Conservation (phyloP, 768 basidiomycete genomes). For the Krasilnikovozyma curviuscula region DNA sequence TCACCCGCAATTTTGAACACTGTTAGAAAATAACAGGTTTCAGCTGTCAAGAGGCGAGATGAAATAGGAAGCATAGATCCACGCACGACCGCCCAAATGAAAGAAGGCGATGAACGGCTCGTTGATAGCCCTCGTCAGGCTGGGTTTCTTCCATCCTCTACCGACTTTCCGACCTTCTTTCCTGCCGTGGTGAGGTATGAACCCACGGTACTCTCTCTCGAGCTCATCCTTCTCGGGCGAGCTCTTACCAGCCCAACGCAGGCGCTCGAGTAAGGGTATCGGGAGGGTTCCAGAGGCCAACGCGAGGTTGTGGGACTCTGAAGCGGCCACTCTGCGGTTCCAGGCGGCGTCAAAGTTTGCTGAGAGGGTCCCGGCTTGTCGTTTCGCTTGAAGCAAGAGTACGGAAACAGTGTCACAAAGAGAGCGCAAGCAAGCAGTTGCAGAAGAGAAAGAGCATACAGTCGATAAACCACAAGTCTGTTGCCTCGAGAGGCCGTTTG, state of each 20-base stretch:
- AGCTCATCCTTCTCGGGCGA: conserved; percentile 39
- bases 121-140: conserved; percentile 22
- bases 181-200: too few relatives aligned
- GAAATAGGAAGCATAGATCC: too few relatives aligned
- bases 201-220: conserved; percentile 48
- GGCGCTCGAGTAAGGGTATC: conserved; percentile 30
- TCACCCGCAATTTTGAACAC: conserved; percentile 7
- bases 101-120: conserved; percentile 13
- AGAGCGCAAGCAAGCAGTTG: not conserved
- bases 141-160: conserved; percentile 21
- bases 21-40: too few relatives aligned
- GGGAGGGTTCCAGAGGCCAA: conserved; percentile 51
- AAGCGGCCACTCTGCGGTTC: conserved; percentile 37
- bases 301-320: conserved; percentile 49
- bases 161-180: conserved; percentile 19
- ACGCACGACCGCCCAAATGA: not conserved
- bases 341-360: conserved; percentile 46
- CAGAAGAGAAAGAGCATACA: conserved; percentile 14
- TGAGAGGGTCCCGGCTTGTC: conserved; percentile 42
- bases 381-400: conserved; percentile 26
- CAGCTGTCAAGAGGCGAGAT: too few relatives aligned
- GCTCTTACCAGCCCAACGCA: conserved; percentile 43
- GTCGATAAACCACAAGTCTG: conserved; percentile 63
- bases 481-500: conserved; percentile 54
- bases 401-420: not conserved